Conservation (phyloP, 192 early-diverging fungal genomes). For the Rhizophagus clarus region DNA sequence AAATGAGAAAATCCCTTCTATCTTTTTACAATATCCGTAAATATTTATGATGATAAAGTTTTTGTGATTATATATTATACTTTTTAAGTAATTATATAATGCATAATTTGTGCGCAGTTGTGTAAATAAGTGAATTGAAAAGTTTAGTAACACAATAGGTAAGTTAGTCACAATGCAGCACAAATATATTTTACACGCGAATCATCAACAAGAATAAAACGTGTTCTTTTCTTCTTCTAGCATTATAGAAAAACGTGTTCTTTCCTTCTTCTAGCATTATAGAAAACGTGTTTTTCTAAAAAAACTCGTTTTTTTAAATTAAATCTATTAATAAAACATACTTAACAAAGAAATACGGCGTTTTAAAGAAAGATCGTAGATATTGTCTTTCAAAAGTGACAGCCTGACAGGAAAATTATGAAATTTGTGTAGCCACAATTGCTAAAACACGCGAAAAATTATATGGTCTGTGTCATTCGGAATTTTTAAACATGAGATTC, state of each 20-base stretch:
- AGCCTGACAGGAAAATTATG: background rate
- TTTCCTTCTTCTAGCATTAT: background rate
- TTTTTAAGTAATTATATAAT: too few relatives aligned
- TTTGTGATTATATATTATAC: too few relatives aligned
- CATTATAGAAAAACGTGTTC: background rate
- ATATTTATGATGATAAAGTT: too few relatives aligned
- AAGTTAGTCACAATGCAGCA: background rate
- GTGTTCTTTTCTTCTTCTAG: background rate
- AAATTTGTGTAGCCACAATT: background rate
- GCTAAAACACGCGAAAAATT: background rate
- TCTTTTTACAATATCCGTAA: too few relatives aligned
- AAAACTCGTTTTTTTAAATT: background rate
- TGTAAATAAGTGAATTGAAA: too few relatives aligned
- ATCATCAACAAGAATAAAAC: background rate
- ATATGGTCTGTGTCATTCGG: background rate
- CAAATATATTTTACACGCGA: background rate
- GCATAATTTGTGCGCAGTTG: too few relatives aligned
- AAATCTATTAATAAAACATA: too few relatives aligned
- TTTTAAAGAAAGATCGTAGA: background rate
- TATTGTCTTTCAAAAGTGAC: background rate
- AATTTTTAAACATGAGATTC: too few relatives aligned
- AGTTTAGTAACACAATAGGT: background rate
- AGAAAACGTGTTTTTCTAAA: background rate
- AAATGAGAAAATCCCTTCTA: too few relatives aligned
- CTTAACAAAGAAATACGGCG: background rate